Base-by-base conservation (phyloP, 2,329 filamentous ascomycete genomes). In the Colletotrichum sp. region DNA sequence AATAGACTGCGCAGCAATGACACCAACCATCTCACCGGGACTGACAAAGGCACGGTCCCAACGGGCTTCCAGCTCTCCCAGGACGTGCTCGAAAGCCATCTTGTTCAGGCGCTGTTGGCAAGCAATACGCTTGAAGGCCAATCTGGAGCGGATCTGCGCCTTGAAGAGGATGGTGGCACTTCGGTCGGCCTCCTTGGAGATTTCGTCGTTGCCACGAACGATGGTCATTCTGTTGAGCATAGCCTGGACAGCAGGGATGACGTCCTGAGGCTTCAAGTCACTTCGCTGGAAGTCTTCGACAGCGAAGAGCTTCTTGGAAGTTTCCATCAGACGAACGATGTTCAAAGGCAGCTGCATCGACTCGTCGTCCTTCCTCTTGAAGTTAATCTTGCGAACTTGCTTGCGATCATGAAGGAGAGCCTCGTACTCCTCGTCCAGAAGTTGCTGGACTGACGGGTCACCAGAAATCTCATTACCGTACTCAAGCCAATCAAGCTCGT, bases 11-110 rank as follows among this genome's bases (percentile, higher is more conserved):
- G 97, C 97, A 78, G 97, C 97, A 81, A 99, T 88, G 26, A 99
- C 97, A 87, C 97, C 97, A 72, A 99, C 97, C 97, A 99, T 99
- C 84, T 99, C 97, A 83, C 97, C 97, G 64, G 97, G 96, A 80
- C 93, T 95, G 76, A 98, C 96, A 80, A 94, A 92, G 62, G 96
- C 92, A 80, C 94, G 93, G 43, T 94, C 92, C 91, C 98, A 99
- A 77, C 96, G 92, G 82, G 92, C 96, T 86, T 98, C 95, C 55
- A 99, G 89, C 80, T 98, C 96, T 78, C 97, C 97, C 52, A 99
- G 85, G 62, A 99, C 92, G 82, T 98, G 96, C 77, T 97, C 94
- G 81, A 99, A 96, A 2, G 97, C 96, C 77, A 98, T 90, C 84
- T 95, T 97, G 87, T 95, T 98, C 79, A 99, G 87, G 15, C 93